phyloP scores from a whole-genome alignment of 2,329 filamentous ascomycete genomes.

The Macrophomina tecta region DNA sequence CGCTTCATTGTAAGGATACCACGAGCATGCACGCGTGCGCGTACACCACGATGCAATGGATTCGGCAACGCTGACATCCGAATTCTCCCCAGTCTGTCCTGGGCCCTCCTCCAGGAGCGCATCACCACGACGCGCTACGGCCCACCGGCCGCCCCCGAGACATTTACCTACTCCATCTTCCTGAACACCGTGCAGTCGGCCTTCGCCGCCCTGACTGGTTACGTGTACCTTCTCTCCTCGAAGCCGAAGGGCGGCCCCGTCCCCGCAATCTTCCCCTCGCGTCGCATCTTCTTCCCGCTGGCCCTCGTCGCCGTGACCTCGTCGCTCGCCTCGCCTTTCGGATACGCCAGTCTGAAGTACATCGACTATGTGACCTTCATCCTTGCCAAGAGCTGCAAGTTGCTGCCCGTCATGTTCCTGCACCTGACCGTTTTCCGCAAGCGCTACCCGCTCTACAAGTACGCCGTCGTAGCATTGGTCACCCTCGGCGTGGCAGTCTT shows the following conservation, averaged over 20 bases:
- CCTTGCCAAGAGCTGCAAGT: conserved; percentile 96
- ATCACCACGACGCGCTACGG: conserved; percentile 93
- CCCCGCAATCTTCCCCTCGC: conserved; percentile 75
- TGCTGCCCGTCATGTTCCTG: conserved; percentile 97
- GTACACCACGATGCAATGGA: not conserved
- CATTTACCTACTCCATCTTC: conserved; percentile 93
- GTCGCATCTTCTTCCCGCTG: conserved; percentile 76
- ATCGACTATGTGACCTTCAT: conserved; percentile 99
- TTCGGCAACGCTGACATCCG: not conserved
- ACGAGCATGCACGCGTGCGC: not conserved
- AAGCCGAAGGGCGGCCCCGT: conserved; percentile 59
- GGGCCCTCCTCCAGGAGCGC: conserved; percentile 96
- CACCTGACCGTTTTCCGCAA: conserved; percentile 91
- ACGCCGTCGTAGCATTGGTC: conserved; percentile 88
- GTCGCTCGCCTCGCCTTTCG: conserved; percentile 91
- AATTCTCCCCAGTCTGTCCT: conserved; percentile 69
- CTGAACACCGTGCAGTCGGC: conserved; percentile 94
- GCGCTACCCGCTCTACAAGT: conserved; percentile 94
- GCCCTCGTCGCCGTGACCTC: conserved; percentile 85
- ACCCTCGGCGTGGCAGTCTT: conserved; percentile 94
- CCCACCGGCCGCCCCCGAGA: conserved; percentile 63
- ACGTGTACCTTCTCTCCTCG: conserved; percentile 74
- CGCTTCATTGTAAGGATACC: conserved; percentile 77
- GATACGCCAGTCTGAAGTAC: conserved; percentile 88
- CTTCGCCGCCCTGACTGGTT: conserved; percentile 83